These are phyloP conservation scores for Pogostemon cablin DNA, from an alignment of 257 asterid genomes.

Conservation along the genomic window DNA sequence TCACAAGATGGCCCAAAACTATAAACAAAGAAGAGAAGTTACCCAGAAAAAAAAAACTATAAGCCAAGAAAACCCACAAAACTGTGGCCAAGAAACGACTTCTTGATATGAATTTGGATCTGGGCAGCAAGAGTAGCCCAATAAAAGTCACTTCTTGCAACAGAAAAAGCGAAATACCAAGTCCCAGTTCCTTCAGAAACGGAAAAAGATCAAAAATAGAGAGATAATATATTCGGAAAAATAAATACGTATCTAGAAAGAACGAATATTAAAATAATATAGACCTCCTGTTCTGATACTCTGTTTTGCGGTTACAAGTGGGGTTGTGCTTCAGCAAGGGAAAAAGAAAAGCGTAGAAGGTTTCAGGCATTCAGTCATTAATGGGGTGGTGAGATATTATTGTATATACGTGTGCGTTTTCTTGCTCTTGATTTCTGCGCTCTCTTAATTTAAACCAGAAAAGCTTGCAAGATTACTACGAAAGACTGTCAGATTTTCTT, in stretches of 20 bases:
- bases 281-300: conserved; percentile 39
- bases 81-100: conserved; percentile 32
- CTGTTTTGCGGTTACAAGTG: conserved; percentile 45
- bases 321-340: conserved; percentile 36
- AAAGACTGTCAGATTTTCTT: conserved; percentile 15
- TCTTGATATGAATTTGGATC: conserved; percentile 46
- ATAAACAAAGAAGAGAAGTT: conserved; percentile 35
- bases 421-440: conserved; percentile 16
- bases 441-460: conserved; percentile 15
- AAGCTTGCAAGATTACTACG: conserved; percentile 22
- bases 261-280: conserved; percentile 25
- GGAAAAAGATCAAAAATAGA: conserved; percentile 20
- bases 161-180: conserved; percentile 19
- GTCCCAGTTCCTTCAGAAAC: conserved; percentile 28
- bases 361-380: conserved; percentile 27
- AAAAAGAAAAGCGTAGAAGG: conserved; percentile 36
- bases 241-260: conserved; percentile 15
- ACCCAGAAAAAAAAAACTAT: conserved; percentile 31
- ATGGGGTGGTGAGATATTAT: conserved; percentile 27
- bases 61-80: conserved; percentile 21
- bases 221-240: conserved; percentile 20
- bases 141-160: conserved; percentile 35
- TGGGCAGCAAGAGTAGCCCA: conserved; percentile 34
- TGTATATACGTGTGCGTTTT: conserved; percentile 37
- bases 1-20: conserved; percentile 37